Percentiles rank a stretch among this genome's conserved stretches.
Evolutionary conservation across 2,329 filamentous ascomycete species (phyloP).

Genomic region (Talaromyces sp.): DNA sequence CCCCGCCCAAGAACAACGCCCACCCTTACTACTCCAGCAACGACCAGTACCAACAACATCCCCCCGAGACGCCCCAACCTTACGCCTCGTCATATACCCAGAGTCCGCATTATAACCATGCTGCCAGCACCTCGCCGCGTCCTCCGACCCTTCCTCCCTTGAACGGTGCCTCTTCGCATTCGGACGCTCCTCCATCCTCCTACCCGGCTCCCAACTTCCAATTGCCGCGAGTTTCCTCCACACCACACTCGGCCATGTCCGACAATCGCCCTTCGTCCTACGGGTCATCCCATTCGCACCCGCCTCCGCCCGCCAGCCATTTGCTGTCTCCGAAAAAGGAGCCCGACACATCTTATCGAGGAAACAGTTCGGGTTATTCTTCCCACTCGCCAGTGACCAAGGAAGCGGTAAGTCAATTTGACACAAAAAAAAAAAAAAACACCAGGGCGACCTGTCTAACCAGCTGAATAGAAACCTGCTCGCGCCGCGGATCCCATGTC

Average conservation of each 20-base stretch:
- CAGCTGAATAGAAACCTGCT: slow-evolving; percentile 56
- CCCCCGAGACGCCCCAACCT: slow-evolving; percentile 39
- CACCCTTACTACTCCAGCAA: slow-evolving; percentile 38
- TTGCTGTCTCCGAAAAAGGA: slow-evolving; percentile 40
- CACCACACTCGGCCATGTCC: slow-evolving; percentile 23
- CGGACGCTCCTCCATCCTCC: slow-evolving; percentile 18
- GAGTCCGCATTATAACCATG: slow-evolving; percentile 38
- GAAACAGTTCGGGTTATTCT: slow-evolving; percentile 26
- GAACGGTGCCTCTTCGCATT: slow-evolving; percentile 31
- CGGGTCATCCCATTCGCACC: slow-evolving; percentile 38
- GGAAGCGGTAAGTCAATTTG: slow-evolving; percentile 31
- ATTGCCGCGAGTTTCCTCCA: slow-evolving; percentile 30
- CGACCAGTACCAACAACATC: slow-evolving; percentile 33
- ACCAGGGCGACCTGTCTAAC: neutral
- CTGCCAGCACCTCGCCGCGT: slow-evolving; percentile 31
- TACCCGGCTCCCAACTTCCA: slow-evolving; percentile 29
- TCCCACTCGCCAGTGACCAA: slow-evolving; percentile 30
- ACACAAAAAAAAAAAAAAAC: too few relatives aligned
- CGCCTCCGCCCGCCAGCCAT: slow-evolving; percentile 29
- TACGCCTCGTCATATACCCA: slow-evolving; percentile 31
- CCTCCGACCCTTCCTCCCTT: slow-evolving; percentile 36
- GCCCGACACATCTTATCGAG: slow-evolving; percentile 29
- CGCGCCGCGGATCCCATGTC: slow-evolving; percentile 86
- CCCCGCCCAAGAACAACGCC: slow-evolving; percentile 32
- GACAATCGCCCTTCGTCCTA: slow-evolving; percentile 33